A percentile compares a stretch with the other conserved stretches of the same genome.
Conservation (phyloP, 2,329 filamentous ascomycete genomes). For the Kalmusia sp. region DNA sequence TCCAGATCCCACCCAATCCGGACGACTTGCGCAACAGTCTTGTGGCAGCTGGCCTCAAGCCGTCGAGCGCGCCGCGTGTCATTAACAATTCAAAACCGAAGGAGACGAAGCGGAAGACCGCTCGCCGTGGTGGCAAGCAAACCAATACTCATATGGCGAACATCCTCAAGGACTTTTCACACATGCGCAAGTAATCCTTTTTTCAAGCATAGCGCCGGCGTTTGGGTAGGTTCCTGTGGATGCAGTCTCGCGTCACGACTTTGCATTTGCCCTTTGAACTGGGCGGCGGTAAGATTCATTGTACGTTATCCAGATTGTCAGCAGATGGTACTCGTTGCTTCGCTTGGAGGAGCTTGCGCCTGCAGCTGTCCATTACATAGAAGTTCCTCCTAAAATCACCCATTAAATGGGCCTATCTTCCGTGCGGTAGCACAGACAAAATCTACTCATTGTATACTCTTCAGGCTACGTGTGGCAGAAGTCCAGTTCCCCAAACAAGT, state of each 20-base stretch:
- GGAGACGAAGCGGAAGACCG: conserved; percentile 78
- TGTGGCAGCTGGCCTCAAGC: conserved; percentile 78
- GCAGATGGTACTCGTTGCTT: neutral
- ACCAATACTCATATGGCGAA: conserved; percentile 89
- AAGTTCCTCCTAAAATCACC: no score
- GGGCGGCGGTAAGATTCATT: conserved; percentile 32
- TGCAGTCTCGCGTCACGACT: neutral
- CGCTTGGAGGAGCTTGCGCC: neutral
- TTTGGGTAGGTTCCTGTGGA: conserved; percentile 19
- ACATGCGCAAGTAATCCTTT: conserved; percentile 46
- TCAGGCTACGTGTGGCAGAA: no score
- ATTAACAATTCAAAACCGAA: conserved; percentile 62
- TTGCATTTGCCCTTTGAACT: conserved; percentile 25
- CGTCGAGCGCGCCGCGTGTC: conserved; percentile 80
- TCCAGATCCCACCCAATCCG: conserved; percentile 72
- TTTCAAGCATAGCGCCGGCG: conserved; percentile 41
- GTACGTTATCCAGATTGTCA: neutral
- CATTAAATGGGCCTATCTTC: no score
- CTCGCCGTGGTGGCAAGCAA: conserved; percentile 76
- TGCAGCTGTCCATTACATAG: neutral
- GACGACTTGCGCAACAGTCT: conserved; percentile 81
- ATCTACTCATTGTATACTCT: no score
- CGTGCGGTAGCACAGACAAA: no score
- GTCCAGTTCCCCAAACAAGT: no score
- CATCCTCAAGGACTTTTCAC: conserved; percentile 76